Evolutionary conservation across 2,329 filamentous ascomycete genomes (phyloP), one percentile per base, ranked within the genome.

Genomic region (Epichloe festucae): DNA sequence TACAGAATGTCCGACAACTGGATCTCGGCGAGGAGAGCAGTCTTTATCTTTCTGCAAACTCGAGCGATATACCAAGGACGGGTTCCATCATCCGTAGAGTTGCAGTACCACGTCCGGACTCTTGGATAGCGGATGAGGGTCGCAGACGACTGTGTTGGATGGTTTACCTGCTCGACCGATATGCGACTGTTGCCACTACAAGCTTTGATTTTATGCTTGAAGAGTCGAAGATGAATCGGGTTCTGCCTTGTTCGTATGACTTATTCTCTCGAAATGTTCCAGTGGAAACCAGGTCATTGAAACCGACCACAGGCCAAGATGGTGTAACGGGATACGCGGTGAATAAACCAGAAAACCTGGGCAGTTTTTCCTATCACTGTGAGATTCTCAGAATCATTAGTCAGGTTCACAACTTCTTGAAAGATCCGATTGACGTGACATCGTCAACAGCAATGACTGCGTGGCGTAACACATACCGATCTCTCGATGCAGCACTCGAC

Each of bases 111-210:
- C 64, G 62, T 5, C 70, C 70, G 1, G 64, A 67, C 14, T 70
- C 70, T 1, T 73, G 69, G 68, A 70, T 73, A 31, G 70, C 73
- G 49, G 70, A 73, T 31, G 70, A 73, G 54, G 67, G 70, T 5
- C 60, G 70, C 2, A 57, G 70, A 3, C 63, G 70, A 2, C 58
- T 72, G 0, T 71, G 68, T 48, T 73, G 70, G 70, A 71, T 73
- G 66, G 67, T 72, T 0, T 73, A 72, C 46, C 63, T 71, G 12
- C 62, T 73, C 8, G 70, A 73, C 51, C 63, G 70, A 41, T 73
- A 73, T 41, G 67, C 70, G 1, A 71, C 70, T 0, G 65, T 73
- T 40, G 68, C 68, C 5, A 69, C 69, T 1, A 67, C 66, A 0
- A 65, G 62, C 0, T 68, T 70, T 51, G 68, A 72, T 52, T 73